Conservation (phyloP, 371 early-diverging fungal species). For the Nosema bombycis region DNA sequence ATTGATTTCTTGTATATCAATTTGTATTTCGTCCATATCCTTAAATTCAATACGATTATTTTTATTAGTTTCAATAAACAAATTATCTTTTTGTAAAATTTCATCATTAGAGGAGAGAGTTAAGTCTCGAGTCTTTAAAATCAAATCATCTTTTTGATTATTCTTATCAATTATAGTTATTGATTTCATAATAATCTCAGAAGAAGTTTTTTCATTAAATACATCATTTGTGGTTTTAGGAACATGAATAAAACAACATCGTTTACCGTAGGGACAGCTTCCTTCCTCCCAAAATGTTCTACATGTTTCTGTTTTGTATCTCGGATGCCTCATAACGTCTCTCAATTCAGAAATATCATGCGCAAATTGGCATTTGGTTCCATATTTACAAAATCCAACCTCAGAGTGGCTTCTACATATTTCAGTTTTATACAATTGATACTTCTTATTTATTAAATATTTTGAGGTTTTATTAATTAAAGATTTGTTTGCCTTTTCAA, state of each 20-base stretch:
- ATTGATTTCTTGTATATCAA: not conserved
- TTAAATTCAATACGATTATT: not conserved
- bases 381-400: constrained; percentile 80
- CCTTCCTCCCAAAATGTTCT: constrained; percentile 70
- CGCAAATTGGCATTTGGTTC: constrained; percentile 85
- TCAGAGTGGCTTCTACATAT: constrained; percentile 80
- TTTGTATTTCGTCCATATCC: not conserved
- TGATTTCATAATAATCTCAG: not conserved
- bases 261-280: constrained; percentile 70
- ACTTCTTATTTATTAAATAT: constrained; percentile 66
- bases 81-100: not conserved
- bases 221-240: not conserved
- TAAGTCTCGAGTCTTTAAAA: not conserved
- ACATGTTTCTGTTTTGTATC: constrained; percentile 81
- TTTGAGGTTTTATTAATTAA: not conserved
- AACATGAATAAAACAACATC: constrained; percentile 71
- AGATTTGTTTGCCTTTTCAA: not conserved
- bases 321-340: constrained; percentile 75
- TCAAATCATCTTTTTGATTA: not conserved
- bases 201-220: not conserved
- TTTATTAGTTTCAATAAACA: not conserved
- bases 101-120: not conserved
- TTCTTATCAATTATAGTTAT: not conserved
- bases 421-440: constrained; percentile 84
- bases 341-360: constrained; percentile 75